These are phyloP conservation scores for Beverwykella pulmonaria DNA, from an alignment of 495 filamentous ascomycete genomes.

Conservation along the genomic window DNA sequence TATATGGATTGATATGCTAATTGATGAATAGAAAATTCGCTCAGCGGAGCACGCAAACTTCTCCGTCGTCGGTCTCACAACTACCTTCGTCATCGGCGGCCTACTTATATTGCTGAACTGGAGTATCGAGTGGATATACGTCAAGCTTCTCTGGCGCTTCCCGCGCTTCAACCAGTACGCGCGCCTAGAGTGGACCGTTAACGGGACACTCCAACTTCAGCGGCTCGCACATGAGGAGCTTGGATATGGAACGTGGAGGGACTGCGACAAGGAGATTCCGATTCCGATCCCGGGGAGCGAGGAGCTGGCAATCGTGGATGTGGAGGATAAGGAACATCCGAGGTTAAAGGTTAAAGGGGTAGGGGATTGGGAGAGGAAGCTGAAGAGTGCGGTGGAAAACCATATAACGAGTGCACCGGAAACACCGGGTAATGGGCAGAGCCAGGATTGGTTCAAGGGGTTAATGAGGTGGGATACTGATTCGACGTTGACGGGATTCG, in stretches of 20 bases:
- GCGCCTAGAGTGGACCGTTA: constrained; percentile 17
- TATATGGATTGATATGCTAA: not conserved
- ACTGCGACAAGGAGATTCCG: constrained; percentile 5
- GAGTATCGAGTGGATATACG: not conserved
- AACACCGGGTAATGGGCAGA: not conserved
- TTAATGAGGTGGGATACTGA: not conserved
- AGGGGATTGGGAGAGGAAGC: not conserved
- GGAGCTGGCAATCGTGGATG: not conserved
- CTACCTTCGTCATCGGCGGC: constrained; percentile 13
- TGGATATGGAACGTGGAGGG: constrained; percentile 10
- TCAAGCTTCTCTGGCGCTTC: not conserved
- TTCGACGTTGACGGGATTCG: not conserved
- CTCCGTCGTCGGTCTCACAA: constrained; percentile 7
- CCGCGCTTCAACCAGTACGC: constrained; percentile 1
- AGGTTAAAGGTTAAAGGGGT: not conserved
- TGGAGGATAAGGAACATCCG: constrained; percentile 1
- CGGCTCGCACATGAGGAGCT: constrained; percentile 24
- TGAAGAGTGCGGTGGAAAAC: not conserved
- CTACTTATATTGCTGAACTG: constrained; percentile 15
- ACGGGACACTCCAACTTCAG: constrained; percentile 23
- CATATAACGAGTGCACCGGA: not conserved
- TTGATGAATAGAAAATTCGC: constrained; percentile 13
- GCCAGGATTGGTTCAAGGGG: not conserved
- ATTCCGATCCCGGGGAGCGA: not conserved
- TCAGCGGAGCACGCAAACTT: constrained; percentile 18